Base-by-base conservation (phyloP, 2,329 filamentous ascomycete species). In the Colletotrichum horii region DNA sequence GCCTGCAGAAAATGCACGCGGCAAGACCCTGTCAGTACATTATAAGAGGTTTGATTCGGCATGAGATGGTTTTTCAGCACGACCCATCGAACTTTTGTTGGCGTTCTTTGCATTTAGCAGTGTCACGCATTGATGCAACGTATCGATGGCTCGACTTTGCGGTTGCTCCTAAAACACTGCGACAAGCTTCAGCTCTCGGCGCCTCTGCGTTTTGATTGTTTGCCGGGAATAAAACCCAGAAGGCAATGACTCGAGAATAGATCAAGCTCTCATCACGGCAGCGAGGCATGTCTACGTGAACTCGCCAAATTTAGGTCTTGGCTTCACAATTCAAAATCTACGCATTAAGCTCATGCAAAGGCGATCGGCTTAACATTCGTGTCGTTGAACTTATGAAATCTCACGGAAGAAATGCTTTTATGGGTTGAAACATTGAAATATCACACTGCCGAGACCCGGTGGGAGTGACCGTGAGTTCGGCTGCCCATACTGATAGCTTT, bases 241-340 rank as follows among this genome's bases (percentile, higher is more conserved):
- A n/a, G 3, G 9, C 9, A n/a, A 48, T 3, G 9, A 2, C 0
- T 0, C 6, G 38, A 48, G 38, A 2, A 1, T 2, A 38, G 0
- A 43, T 43, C 38, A 43, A 43, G 19, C 5, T n/a, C 19, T 48
- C 38, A 43, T 12, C 0, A 0, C 8, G 38, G 9, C 38, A 43
- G 9, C 19, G 38, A 43, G 5, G 0, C 38, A n/a, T 43, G 19
- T 12, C 9, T 43, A 1, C 5, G 9, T n/a, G 4, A n/a, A 43
- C 8, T 43, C 19, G 19, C 19, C 19, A 12, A 12, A n/a, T 11
- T 43, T 1, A 43, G 38, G 9, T 6, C 0, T n/a, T n/a, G 0
- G 19, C 38, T 43, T 43, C 19, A n/a, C 19, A 19, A 43, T 43
- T 43, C 5, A 12, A 6, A 9, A n/a, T 12, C 38, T 43, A 0